These are phyloP conservation scores for Entelexis sorbosivorans DNA, from an alignment of 1,139 yeast species.

Conservation along the genomic window DNA sequence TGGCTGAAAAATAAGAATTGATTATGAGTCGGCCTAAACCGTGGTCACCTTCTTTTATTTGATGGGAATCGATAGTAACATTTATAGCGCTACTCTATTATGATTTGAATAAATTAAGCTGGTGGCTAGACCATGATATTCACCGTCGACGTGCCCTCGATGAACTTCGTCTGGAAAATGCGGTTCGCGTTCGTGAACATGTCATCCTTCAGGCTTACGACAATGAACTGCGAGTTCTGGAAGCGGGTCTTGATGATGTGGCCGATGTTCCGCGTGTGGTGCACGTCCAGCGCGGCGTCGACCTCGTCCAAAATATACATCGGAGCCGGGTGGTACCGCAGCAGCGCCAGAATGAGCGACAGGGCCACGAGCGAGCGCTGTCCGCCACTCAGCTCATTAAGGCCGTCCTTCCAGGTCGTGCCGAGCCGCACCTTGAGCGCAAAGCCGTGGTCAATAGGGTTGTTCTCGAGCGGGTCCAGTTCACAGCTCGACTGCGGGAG, in stretches of 20 bases:
- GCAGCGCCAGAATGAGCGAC: constrained; percentile 76
- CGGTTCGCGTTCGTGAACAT: constrained; percentile 96
- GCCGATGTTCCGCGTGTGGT: constrained; percentile 96
- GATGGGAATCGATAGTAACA: no score
- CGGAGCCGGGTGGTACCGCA: constrained; percentile 95
- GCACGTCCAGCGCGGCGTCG: constrained; percentile 93
- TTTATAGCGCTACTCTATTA: no score
- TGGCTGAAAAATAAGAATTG: no score
- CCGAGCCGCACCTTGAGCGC: constrained; percentile 89
- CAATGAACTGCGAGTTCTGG: constrained; percentile 91
- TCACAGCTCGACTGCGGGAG: constrained; percentile 87
- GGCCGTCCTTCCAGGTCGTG: constrained; percentile 87
- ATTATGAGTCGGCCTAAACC: no score
- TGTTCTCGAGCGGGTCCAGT: constrained; percentile 66
- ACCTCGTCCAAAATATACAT: constrained; percentile 96
- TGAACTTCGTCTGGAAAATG: constrained; percentile 85
- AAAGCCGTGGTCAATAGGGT: constrained; percentile 80
- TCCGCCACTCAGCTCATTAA: constrained; percentile 94
- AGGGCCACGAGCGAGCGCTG: constrained; percentile 89
- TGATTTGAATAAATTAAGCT: no score
- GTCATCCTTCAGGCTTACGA: constrained; percentile 93
- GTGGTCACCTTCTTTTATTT: no score
- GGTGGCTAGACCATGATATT: constrained; percentile 20
- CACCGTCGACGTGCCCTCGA: constrained; percentile 93
- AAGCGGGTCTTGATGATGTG: constrained; percentile 89